Base-by-base conservation (phyloP, 1,284 basidiomycete genomes). In the Microbotryum silenes-acaulis region DNA sequence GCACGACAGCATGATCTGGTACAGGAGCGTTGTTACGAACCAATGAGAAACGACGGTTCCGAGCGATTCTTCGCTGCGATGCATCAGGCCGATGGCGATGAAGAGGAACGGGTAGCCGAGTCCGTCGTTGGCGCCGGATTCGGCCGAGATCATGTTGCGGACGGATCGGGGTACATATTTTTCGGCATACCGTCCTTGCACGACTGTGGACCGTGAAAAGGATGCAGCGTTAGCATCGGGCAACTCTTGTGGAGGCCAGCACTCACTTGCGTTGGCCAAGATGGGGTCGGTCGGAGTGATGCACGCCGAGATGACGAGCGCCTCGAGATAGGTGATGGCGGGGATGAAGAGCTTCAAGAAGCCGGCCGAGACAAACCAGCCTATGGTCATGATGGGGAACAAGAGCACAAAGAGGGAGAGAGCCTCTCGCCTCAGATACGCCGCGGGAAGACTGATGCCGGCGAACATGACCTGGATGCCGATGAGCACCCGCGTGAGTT, bases 251-350 rank as follows among this genome's bases (percentile, higher is more conserved):
- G 12, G 31, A 31, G 31, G 31, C 31, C 31, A 45, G 21, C 5
- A 52, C 50, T 48, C 14, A 63, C 56, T 67, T 16, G 64, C 54
- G 44, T 69, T 67, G 31, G 75, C 73, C 12, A 77, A 65, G 18
- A 77, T 75, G 1, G 76, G 76, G 56, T 78, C 77, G 6, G 77
- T 78, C 7, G 77, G 77, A 0, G 77, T 77, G 27, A 78, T 70
- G 49, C 74, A 74, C 2, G 77, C 74, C 0, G 74, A 72, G 46
- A 78, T 75, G 62, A 69, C 70, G 6, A 78, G 67, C 25, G 72
- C 66, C 60, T 78, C 76, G 45, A 77, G 67, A 52, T 72, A 77
- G 18, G 73, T 74, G 45, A 78, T 59, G 31, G 66, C 59, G 10
- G 73, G 73, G 27, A 78, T 70, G 23, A 78, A 59, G 2, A 68